A percentile compares a stretch with the other conserved stretches of the same genome.
Evolutionary conservation across 2,329 filamentous ascomycete species (phyloP).

Genomic region (Pseudogymnoascus sp.): DNA sequence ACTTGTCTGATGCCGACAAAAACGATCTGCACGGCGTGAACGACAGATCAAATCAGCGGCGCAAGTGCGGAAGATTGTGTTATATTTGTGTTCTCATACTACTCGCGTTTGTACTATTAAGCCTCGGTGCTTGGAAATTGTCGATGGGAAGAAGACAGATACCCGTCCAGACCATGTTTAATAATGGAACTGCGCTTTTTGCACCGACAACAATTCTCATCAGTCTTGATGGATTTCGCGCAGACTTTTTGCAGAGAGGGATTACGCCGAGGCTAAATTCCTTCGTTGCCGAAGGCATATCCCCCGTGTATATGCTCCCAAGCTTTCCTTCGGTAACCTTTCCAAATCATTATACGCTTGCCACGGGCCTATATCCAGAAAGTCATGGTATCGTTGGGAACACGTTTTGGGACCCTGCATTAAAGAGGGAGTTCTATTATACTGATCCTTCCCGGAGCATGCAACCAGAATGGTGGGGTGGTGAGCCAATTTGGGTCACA

Average conservation of each 20-base stretch:
- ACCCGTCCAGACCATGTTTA: conserved; percentile 24
- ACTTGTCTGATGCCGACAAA: conserved; percentile 50
- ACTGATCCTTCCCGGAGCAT: conserved; percentile 68
- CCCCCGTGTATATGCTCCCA: conserved; percentile 84
- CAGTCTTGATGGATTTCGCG: conserved; percentile 90
- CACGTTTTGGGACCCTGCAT: conserved; percentile 78
- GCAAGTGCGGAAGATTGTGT: conserved; percentile 45
- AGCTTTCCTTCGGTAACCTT: conserved; percentile 97
- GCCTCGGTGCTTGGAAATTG: conserved; percentile 50
- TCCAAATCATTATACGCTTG: conserved; percentile 89
- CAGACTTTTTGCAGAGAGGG: conserved; percentile 78
- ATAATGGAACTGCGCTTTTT: conserved; percentile 84
- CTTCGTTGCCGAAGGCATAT: conserved; percentile 76
- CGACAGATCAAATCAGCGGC: conserved; percentile 40
- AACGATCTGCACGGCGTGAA: conserved; percentile 38
- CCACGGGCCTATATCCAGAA: conserved; percentile 87
- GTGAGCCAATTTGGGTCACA: conserved; percentile 89
- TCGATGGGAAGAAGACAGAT: conserved; percentile 37
- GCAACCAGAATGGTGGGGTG: conserved; percentile 82
- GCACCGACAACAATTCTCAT: conserved; percentile 87
- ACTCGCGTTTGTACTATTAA: conserved; percentile 46
- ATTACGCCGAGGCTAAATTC: conserved; percentile 74
- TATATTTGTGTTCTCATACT: conserved; percentile 44
- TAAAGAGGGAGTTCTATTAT: conserved; percentile 78
- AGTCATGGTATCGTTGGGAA: conserved; percentile 90